Evolutionary conservation across 176 grass and related monocot species (phyloP), one percentile per base, ranked within the genome.

Genomic region (Carex pumila): DNA sequence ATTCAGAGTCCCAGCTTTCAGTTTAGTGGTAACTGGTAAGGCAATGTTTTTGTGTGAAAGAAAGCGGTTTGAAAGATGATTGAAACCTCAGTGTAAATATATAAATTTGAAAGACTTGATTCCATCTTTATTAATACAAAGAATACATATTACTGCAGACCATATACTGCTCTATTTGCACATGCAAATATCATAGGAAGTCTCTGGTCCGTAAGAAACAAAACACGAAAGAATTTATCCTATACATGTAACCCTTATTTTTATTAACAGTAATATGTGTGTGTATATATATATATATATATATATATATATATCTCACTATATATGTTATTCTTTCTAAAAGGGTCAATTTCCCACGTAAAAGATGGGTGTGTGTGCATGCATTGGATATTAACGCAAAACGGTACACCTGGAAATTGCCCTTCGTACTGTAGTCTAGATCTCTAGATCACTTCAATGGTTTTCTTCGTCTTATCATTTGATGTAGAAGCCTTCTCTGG

Each of bases 401-500:
- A 45, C 1, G 29, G 52, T 17, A 17, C 76, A 55, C 13, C 12
- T 37, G 6, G 12, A 55, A 81, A 60, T 25, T 81, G 31, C 29
- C 37, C 11, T 47, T 63, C 37, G 10, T 37, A 58, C 7, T 47
- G 1, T 47, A 47, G 8, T 47, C 8, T 9, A 50, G 47, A 50
- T 2, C 47, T 81, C 37, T 65, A 81, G 70, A 76, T 84, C 22
- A 83, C 84, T 59, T 83, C 75, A 29, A 81, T 17, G 56, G 22
- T 32, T 64, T 89, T 88, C 13, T 32, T 57, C 3, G 43, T 71
- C 15, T 85, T 71, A 64, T 89, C 87, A 87, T 86, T 73, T 71
- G 85, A 34, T 2, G 89, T 81, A 25, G 77, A 83, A 7, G 85
- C 84, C 71, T 86, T 91, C 39, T 82, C 90, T 0, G 81, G 78